Percentiles rank a stretch among this genome's conserved stretches.
These are phyloP conservation scores for Solanum bukasovii DNA, from an alignment of 257 asterid genomes.

Conservation along the genomic window DNA sequence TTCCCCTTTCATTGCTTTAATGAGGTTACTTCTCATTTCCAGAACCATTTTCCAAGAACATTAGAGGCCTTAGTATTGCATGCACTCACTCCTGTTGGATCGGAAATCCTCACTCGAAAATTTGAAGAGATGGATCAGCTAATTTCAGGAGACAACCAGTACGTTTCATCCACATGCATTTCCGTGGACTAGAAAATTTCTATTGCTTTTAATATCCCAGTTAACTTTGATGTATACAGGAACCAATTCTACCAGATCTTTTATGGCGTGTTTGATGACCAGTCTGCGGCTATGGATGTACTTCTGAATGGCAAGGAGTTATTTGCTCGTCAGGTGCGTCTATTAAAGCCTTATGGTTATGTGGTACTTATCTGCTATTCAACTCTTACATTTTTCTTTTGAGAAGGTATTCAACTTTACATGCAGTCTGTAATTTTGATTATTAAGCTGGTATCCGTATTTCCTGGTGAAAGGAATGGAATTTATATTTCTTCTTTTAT, in stretches of 20 bases:
- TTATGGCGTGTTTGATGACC: conserved; percentile 64
- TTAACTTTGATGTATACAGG: conserved; percentile 26
- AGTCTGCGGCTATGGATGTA: conserved; percentile 56
- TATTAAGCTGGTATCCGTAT: background rate
- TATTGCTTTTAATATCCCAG: background rate
- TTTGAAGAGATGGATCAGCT: conserved; percentile 83
- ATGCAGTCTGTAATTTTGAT: background rate
- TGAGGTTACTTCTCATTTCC: conserved; percentile 21
- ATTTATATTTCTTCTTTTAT: background rate
- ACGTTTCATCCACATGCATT: background rate
- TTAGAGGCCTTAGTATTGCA: conserved; percentile 79
- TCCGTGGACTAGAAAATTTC: background rate
- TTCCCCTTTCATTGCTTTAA: conserved; percentile 8
- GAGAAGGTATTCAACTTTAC: background rate
- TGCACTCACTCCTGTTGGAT: conserved; percentile 80
- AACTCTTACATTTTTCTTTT: background rate
- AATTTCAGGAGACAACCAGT: conserved; percentile 41
- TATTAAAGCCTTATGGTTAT: background rate
- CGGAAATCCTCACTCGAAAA: conserved; percentile 77
- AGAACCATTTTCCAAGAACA: conserved; percentile 90
- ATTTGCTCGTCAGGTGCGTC: conserved; percentile 70
- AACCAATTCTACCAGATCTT: conserved; percentile 58
- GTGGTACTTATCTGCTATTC: background rate
- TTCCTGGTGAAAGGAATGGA: background rate
- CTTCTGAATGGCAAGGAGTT: conserved; percentile 80